These are phyloP conservation scores for Colletotrichum simmondsii DNA, from an alignment of 2,329 filamentous ascomycete species.

Conservation along the genomic window DNA sequence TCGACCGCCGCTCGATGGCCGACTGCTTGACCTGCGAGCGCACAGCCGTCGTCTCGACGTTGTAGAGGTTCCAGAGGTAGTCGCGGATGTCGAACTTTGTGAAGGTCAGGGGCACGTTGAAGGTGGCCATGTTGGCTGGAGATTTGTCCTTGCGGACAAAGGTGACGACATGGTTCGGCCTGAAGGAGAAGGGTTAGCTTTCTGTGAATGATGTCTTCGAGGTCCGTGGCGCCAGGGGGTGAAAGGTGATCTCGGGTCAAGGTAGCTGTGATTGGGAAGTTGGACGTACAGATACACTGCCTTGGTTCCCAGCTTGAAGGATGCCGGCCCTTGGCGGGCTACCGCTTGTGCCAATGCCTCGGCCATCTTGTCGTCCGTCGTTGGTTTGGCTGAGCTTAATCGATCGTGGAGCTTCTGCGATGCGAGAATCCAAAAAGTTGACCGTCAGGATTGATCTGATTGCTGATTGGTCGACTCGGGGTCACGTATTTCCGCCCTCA, in stretches of 20 bases:
- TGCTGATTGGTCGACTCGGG: slow-evolving; percentile 30
- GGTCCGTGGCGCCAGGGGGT: neutral
- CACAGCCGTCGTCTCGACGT: slow-evolving; percentile 76
- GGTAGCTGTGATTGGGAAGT: neutral
- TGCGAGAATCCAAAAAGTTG: slow-evolving; percentile 31
- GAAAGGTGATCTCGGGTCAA: neutral
- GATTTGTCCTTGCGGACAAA: slow-evolving; percentile 78
- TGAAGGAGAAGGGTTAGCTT: slow-evolving; percentile 47
- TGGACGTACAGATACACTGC: slow-evolving; percentile 65
- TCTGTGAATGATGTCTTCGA: neutral
- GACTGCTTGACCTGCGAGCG: slow-evolving; percentile 82
- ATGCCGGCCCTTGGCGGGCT: slow-evolving; percentile 50
- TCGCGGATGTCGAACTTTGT: slow-evolving; percentile 97
- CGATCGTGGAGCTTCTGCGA: neutral
- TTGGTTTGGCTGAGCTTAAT: slow-evolving; percentile 13
- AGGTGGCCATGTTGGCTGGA: slow-evolving; percentile 85
- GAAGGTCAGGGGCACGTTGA: slow-evolving; percentile 90
- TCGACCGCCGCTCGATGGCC: slow-evolving; percentile 62
- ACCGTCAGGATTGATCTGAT: neutral
- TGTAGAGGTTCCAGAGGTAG: slow-evolving; percentile 90
- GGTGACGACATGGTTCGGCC: slow-evolving; percentile 83
- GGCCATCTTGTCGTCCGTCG: slow-evolving; percentile 47
- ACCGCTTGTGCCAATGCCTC: slow-evolving; percentile 48
- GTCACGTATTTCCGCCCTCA: slow-evolving; percentile 14
- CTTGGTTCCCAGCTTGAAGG: slow-evolving; percentile 63